Base-by-base conservation (phyloP, 2,329 filamentous ascomycete genomes). In the Triangularia setosa region DNA sequence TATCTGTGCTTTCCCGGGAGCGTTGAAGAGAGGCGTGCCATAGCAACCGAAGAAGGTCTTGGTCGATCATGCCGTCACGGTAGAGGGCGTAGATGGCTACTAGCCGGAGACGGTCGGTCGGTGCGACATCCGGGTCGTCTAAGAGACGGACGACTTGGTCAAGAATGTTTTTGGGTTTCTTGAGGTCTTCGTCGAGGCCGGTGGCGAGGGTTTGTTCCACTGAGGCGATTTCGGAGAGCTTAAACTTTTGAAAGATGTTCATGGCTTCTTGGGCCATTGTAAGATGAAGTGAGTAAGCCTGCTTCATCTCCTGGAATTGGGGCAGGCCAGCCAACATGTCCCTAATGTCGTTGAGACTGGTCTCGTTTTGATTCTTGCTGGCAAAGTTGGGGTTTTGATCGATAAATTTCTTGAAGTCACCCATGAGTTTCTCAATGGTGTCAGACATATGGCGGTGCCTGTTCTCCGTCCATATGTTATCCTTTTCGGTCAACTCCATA, bases 261-360 rank as follows among this genome's bases (percentile, higher is more conserved):
- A 98, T 98, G 75, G 93, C 96, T 75, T 97, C 93, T 75, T 97
- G 91, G 1, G 95, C 95, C 94, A 99, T 98, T 70, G 89, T 94
- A 52, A 99, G 82, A 77, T 99, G 95, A 61, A 99, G 80, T 0
- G 93, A 95, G 76, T 98, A 99, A 1, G 92, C 89, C 74, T 96
- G 92, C 76, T 98, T 97, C 83, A 95, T 92, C 76, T 96, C 90
- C 73, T 96, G 92, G 73, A 97, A 99, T 73, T 98, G 92, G 12
- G 93, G 93, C 65, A 99, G 79, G 8, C 93, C 94, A 14, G 92
- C 95, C 79, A 99, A 81, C 95, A 99, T 99, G 77, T 97, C 93
- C 73, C 95, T 92, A 77, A 99, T 97, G 25, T 91, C 90, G 77
- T 93, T 96, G 62, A 99, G 81, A 73, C 87, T 96, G 48, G 89